phyloP scores from a whole-genome alignment of 2,329 filamentous ascomycete genomes.

The Dothidotthia symphoricarpi region DNA sequence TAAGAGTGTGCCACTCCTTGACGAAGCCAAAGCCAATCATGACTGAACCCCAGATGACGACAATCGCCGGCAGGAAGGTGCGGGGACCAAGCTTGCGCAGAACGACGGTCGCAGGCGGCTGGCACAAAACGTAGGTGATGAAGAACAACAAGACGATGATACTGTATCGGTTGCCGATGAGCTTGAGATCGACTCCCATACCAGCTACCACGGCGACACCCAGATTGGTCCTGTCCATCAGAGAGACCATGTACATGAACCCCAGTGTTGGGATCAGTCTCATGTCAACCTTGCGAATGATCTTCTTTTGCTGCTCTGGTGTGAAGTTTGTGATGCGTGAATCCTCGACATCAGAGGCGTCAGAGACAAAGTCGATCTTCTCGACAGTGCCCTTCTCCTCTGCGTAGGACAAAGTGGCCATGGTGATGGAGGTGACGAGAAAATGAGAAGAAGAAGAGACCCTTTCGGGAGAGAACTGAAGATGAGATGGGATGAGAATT shows the following conservation, averaged over 20 bases:
- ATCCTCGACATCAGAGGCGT: slow-evolving; percentile 12
- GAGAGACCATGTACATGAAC: slow-evolving; percentile 41
- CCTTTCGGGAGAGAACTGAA: too few species aligned
- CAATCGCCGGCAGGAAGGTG: slow-evolving; percentile 20
- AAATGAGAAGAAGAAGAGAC: too few species aligned
- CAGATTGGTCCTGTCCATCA: slow-evolving; percentile 44
- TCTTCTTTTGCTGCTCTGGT: slow-evolving; percentile 24
- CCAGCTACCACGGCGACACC: slow-evolving; percentile 37
- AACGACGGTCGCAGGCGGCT: slow-evolving; percentile 25
- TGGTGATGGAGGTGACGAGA: slow-evolving; percentile 1
- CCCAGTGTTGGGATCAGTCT: slow-evolving; percentile 44
- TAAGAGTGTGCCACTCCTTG: slow-evolving; percentile 24
- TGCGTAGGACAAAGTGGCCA: slow-evolving; percentile 11
- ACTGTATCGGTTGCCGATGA: slow-evolving; percentile 25
- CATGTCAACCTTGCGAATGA: slow-evolving; percentile 34
- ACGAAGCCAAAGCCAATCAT: slow-evolving; percentile 27
- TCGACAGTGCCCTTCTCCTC: slow-evolving; percentile 20
- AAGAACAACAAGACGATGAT: slow-evolving; percentile 25
- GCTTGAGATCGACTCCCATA: slow-evolving; percentile 32
- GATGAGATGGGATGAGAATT: too few species aligned
- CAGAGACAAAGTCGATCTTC: slow-evolving; percentile 17
- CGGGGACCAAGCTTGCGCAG: slow-evolving; percentile 23
- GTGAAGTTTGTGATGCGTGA: slow-evolving; percentile 20
- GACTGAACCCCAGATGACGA: slow-evolving; percentile 24
- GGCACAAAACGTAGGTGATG: slow-evolving; percentile 26